These are phyloP conservation scores for Colletotrichum endophyticum DNA, from an alignment of 2,329 filamentous ascomycete genomes.

Conservation along the genomic window DNA sequence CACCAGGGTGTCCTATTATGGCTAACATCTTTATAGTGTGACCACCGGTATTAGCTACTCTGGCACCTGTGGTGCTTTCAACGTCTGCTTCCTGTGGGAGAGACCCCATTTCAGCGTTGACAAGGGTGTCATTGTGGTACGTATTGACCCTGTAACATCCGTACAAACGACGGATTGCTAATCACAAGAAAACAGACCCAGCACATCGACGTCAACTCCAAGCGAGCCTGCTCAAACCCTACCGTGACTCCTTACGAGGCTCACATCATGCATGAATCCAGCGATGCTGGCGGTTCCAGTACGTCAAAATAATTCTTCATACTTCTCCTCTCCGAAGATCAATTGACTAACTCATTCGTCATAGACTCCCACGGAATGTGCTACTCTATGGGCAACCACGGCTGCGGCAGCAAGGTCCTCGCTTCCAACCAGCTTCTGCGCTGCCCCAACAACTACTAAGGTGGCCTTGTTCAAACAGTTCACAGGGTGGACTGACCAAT, in stretches of 20 bases:
- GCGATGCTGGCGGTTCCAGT: neutral
- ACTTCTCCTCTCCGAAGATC: rapidly evolving
- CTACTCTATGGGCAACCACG: neutral
- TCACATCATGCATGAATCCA: neutral
- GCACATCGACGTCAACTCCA: neutral
- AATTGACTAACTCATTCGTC: neutral
- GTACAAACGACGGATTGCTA: neutral
- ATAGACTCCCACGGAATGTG: neutral
- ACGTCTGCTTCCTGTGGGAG: neutral
- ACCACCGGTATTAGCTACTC: neutral
- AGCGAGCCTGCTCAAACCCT: neutral
- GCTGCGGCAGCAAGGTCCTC: neutral
- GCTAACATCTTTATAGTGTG: neutral
- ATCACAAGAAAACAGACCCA: neutral
- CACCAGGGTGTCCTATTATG: neutral
- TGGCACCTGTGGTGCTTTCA: neutral
- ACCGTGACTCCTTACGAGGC: neutral
- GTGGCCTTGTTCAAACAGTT: neutral
- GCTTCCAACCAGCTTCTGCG: neutral
- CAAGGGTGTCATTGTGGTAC: neutral
- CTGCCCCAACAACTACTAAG: neutral
- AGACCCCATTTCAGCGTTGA: neutral
- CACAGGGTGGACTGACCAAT: neutral
- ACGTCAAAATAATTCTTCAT: rapidly evolving
- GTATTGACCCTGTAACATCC: neutral